Percentiles rank a stretch among this genome's conserved stretches.
Evolutionary conservation across 805 yeast species (phyloP).

Genomic region (Spathaspora passalidarum): DNA sequence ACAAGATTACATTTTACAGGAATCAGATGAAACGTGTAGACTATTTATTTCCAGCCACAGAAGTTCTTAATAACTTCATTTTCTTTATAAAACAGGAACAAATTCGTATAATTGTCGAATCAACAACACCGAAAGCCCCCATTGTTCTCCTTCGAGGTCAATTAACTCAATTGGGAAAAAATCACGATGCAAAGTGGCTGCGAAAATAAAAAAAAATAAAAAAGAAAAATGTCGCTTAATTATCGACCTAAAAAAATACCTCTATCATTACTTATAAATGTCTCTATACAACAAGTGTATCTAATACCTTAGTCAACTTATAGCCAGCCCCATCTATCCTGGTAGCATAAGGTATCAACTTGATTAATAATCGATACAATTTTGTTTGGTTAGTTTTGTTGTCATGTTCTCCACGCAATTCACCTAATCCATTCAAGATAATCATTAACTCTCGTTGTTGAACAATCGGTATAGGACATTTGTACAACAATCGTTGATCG

Average conservation of each 20-base stretch:
- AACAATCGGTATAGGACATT: constrained; percentile 62
- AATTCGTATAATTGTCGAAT: background rate
- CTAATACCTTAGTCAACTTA: background rate
- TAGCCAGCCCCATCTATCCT: constrained; percentile 4
- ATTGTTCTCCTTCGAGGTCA: background rate
- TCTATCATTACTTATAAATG: no score
- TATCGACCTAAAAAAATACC: no score
- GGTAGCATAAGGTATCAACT: constrained; percentile 16
- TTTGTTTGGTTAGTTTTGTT: constrained; percentile 6
- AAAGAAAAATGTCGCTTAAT: background rate
- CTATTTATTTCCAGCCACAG: no score
- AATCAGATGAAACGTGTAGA: background rate
- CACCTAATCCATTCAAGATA: constrained; percentile 39
- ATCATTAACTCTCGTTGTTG: constrained; percentile 61
- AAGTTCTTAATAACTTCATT: no score
- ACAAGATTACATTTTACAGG: no score
- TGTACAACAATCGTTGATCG: constrained; percentile 56
- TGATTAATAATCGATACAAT: constrained; percentile 13
- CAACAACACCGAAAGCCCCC: background rate
- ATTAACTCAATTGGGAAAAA: background rate
- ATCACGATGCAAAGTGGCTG: background rate
- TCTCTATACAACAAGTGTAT: background rate
- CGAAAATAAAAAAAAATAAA: background rate
- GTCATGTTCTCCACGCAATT: constrained; percentile 4
- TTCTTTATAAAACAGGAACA: background rate